A percentile compares a stretch with the other conserved stretches of the same genome.
Evolutionary conservation across 2,329 filamentous ascomycete genomes (phyloP).

Genomic region (Cordyceps militaris): DNA sequence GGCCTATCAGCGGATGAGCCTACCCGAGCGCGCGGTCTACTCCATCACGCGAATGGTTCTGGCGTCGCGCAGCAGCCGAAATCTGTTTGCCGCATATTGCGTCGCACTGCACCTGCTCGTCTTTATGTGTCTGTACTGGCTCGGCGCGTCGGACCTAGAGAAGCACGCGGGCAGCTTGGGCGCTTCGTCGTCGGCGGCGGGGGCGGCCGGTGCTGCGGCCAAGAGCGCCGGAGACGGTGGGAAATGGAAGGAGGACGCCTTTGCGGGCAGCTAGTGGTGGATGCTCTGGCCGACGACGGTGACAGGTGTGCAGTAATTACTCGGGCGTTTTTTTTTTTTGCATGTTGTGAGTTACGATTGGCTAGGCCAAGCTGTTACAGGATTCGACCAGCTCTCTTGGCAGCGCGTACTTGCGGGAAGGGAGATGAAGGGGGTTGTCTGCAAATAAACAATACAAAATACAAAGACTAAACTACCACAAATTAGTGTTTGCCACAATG

Average conservation of each 20-base stretch:
- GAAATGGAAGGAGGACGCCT: conserved; percentile 59
- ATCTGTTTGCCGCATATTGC: conserved; percentile 89
- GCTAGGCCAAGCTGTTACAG: background rate
- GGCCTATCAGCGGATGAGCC: conserved; percentile 86
- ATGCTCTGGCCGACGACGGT: background rate
- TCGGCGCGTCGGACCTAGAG: conserved; percentile 62
- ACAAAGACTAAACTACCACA: too few species aligned
- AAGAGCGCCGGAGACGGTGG: conserved; percentile 36
- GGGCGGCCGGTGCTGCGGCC: conserved; percentile 38
- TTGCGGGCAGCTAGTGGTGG: conserved; percentile 31
- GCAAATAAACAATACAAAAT: background rate
- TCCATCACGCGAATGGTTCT: conserved; percentile 86
- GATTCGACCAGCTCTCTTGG: background rate
- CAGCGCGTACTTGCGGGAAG: conserved; percentile 3
- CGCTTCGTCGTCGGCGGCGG: conserved; percentile 37
- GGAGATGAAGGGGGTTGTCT: background rate
- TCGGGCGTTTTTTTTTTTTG: background rate
- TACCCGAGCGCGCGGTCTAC: conserved; percentile 85
- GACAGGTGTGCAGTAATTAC: conserved; percentile 4
- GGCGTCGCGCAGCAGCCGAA: conserved; percentile 82
- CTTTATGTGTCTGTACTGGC: conserved; percentile 80
- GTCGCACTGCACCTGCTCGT: conserved; percentile 81
- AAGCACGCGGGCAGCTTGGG: conserved; percentile 52
- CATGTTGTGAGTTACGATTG: background rate
- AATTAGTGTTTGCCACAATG: background rate